Conservation (phyloP, 495 filamentous ascomycete genomes). For the Aspergillus bertholletiae region DNA sequence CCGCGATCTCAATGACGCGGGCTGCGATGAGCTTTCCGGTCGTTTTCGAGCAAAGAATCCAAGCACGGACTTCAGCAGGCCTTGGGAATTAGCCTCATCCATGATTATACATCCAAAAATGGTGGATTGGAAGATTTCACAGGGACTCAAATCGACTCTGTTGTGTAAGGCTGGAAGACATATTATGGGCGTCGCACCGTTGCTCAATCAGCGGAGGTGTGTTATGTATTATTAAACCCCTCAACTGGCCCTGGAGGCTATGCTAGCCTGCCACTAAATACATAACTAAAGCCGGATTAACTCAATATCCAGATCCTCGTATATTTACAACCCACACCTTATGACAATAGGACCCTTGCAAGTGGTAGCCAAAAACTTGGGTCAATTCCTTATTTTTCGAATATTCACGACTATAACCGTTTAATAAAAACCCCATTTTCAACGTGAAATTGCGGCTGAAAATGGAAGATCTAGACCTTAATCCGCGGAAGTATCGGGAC, state of each 20-base stretch:
- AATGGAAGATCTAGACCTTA: not conserved
- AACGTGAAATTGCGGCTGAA: not conserved
- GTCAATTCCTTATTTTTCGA: not conserved
- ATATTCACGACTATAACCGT: not conserved
- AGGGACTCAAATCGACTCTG: not conserved
- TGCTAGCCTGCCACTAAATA: not conserved
- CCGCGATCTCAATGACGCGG: constrained; percentile 21
- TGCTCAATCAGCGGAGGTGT: constrained; percentile 8
- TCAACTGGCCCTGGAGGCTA: not conserved
- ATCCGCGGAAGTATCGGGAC: not conserved
- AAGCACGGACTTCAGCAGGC: constrained; percentile 24
- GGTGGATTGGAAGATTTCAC: constrained; percentile 8
- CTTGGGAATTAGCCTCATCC: constrained; percentile 19
- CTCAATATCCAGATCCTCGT: not conserved
- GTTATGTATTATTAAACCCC: constrained; percentile 7
- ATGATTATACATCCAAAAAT: constrained; percentile 13
- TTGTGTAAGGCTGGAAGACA: constrained; percentile 1
- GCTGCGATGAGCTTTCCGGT: constrained; percentile 24
- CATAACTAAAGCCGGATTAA: not conserved
- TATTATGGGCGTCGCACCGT: constrained; percentile 2
- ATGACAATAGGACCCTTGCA: not conserved
- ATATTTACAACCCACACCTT: not conserved
- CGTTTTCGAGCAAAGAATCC: constrained; percentile 29
- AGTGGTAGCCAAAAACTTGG: not conserved
- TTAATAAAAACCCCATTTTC: not conserved